These are phyloP conservation scores for Tetradesmus lagerheimii DNA, from an alignment of 139 green algal genomes.

Conservation along the genomic window DNA sequence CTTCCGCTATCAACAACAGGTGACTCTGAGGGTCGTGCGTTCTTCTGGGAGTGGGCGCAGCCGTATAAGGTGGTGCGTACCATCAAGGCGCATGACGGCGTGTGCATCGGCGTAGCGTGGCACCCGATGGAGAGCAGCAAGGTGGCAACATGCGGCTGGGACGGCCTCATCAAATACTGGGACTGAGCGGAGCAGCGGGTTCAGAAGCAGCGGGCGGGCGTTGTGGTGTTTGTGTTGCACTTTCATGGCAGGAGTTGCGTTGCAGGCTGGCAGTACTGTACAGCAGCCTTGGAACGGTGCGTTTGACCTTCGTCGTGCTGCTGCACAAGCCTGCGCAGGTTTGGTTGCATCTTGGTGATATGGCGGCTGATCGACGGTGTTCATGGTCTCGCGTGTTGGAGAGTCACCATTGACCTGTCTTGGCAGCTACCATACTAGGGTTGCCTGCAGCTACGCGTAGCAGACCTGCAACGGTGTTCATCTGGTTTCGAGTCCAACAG, in stretches of 20 bases:
- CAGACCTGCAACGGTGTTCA: not conserved
- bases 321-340: not conserved
- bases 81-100: constrained; percentile 92
- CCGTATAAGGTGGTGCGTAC: constrained; percentile 77
- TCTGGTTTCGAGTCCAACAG: not conserved
- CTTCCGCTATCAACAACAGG: constrained; percentile 35
- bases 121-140: constrained; percentile 94
- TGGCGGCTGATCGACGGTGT: too few relatives aligned
- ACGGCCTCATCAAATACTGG: constrained; percentile 94
- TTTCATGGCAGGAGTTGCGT: not conserved
- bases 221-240: not conserved
- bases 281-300: not conserved
- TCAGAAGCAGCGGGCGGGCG: too few relatives aligned
- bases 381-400: not conserved
- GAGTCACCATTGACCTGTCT: not conserved
- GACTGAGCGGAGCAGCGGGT: constrained; percentile 59
- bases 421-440: not conserved
- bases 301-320: not conserved
- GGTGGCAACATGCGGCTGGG: constrained; percentile 97
- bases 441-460: not conserved
- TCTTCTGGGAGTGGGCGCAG: constrained; percentile 99
- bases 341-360: not conserved
- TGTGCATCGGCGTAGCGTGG: constrained; percentile 94
- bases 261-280: not conserved
- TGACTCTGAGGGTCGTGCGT: constrained; percentile 91